Conservation (phyloP, 805 yeast genomes). For the Zygosaccharomyces rouxii region DNA sequence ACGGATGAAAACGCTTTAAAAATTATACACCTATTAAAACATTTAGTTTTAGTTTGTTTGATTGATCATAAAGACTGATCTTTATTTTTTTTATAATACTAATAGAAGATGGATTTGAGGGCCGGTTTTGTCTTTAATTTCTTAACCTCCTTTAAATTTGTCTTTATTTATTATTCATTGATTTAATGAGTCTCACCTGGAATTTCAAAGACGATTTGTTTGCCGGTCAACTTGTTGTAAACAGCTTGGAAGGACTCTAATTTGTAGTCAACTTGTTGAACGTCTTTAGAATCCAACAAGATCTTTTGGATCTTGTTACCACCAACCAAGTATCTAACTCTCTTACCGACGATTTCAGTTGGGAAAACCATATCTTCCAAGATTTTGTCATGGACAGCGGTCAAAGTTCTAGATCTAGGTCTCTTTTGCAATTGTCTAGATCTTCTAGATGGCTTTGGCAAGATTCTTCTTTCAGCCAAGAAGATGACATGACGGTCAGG, state of each 20-base stretch:
- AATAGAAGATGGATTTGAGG: slow-evolving; percentile 4
- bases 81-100: neutral
- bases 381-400: slow-evolving; percentile 97
- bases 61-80: neutral
- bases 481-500: slow-evolving; percentile 99
- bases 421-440: slow-evolving; percentile 95
- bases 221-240: slow-evolving; percentile 98
- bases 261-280: slow-evolving; percentile 95
- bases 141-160: neutral
- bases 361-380: slow-evolving; percentile 99
- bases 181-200: slow-evolving; percentile 45
- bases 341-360: slow-evolving; percentile 98
- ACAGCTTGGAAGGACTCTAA: slow-evolving; percentile 98
- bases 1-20: slow-evolving; percentile 26
- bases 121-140: neutral
- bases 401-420: slow-evolving; percentile 99
- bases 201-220: slow-evolving; percentile 98
- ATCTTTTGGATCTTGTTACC: slow-evolving; percentile 98
- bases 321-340: slow-evolving; percentile 98
- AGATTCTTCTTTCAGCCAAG: slow-evolving; percentile 99
- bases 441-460: slow-evolving; percentile 97
- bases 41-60: slow-evolving; percentile 13
- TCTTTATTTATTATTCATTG: neutral
- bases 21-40: slow-evolving; percentile 30
- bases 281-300: slow-evolving; percentile 95